Conservation (phyloP, 2,329 filamentous ascomycete species). For the Paradendryphiella salina region DNA sequence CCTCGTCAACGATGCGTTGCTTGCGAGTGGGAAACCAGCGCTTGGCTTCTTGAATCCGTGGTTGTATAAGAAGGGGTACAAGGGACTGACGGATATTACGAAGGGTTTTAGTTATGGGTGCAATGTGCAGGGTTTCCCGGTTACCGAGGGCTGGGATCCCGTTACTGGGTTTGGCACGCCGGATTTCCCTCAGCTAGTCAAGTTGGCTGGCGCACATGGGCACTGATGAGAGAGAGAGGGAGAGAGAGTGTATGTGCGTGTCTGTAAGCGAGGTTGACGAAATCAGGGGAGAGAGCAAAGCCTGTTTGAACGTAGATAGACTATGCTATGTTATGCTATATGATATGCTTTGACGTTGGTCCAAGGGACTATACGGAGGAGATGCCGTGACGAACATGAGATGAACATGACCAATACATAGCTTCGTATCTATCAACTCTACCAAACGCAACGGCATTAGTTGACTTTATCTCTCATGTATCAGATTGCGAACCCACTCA, state of each 20-base stretch:
- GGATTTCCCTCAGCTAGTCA: slow-evolving; percentile 36
- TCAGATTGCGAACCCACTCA: too few species aligned
- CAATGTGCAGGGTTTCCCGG: slow-evolving; percentile 44
- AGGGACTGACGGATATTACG: slow-evolving; percentile 55
- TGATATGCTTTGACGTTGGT: too few species aligned
- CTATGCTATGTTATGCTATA: too few species aligned
- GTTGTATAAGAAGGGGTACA: slow-evolving; percentile 57
- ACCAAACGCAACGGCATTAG: too few species aligned
- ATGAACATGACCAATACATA: too few species aligned
- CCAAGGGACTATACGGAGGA: too few species aligned
- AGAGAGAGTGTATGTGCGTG: too few species aligned
- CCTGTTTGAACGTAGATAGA: too few species aligned
- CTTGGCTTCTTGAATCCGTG: slow-evolving; percentile 65
- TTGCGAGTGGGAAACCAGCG: slow-evolving; percentile 54
- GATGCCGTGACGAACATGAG: too few species aligned
- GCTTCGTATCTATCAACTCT: too few species aligned
- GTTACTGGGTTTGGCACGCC: slow-evolving; percentile 45
- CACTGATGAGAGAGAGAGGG: slow-evolving; percentile 5
- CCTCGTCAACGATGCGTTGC: slow-evolving; percentile 64
- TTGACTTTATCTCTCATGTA: too few species aligned
- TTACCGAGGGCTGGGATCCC: slow-evolving; percentile 44
- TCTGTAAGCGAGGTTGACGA: too few species aligned
- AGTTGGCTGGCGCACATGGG: slow-evolving; percentile 24
- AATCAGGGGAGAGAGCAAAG: background rate
- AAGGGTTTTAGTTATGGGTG: slow-evolving; percentile 47